These are phyloP conservation scores for Peziza echinospora DNA, from an alignment of 495 filamentous ascomycete species.

Conservation along the genomic window DNA sequence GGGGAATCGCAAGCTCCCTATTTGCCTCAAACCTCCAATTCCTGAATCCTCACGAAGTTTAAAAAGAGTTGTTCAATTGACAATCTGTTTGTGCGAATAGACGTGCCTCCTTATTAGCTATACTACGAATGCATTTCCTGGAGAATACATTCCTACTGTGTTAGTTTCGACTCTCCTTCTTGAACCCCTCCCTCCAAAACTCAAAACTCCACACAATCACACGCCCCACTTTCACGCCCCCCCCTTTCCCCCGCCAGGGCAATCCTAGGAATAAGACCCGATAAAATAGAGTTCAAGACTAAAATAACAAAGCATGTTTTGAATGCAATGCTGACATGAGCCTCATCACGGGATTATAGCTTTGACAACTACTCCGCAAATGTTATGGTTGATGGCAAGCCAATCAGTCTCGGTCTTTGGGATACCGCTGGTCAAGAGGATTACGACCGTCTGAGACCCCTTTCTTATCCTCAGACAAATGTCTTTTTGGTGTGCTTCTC, in stretches of 20 bases:
- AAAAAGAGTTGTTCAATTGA: too few relatives aligned
- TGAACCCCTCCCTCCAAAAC: slow-evolving; percentile 3
- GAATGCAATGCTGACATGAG: slow-evolving; percentile 6
- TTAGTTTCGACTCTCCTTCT: slow-evolving; percentile 38
- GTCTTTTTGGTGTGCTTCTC: slow-evolving; percentile 98
- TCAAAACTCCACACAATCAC: not conserved
- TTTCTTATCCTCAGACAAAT: slow-evolving; percentile 94
- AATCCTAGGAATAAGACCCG: too few relatives aligned
- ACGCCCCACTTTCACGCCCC: not conserved
- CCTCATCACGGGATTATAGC: slow-evolving; percentile 26
- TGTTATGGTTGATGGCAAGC: slow-evolving; percentile 95
- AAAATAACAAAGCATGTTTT: too few relatives aligned
- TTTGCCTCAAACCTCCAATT: too few relatives aligned
- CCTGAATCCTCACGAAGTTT: too few relatives aligned
- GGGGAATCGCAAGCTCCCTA: too few relatives aligned
- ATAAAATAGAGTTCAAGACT: too few relatives aligned
- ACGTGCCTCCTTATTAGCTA: slow-evolving; percentile 98
- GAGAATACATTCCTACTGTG: slow-evolving; percentile 98
- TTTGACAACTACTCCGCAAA: slow-evolving; percentile 99
- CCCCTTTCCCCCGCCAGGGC: too few relatives aligned
- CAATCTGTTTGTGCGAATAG: slow-evolving; percentile 28
- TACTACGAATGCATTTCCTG: slow-evolving; percentile 96
- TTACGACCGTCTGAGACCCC: slow-evolving; percentile 84
- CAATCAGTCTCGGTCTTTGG: slow-evolving; percentile 91
- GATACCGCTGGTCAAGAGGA: slow-evolving; percentile 98